These are phyloP conservation scores for Ascochyta viciae-villosae DNA, from an alignment of 2,329 filamentous ascomycete genomes.

Conservation along the genomic window DNA sequence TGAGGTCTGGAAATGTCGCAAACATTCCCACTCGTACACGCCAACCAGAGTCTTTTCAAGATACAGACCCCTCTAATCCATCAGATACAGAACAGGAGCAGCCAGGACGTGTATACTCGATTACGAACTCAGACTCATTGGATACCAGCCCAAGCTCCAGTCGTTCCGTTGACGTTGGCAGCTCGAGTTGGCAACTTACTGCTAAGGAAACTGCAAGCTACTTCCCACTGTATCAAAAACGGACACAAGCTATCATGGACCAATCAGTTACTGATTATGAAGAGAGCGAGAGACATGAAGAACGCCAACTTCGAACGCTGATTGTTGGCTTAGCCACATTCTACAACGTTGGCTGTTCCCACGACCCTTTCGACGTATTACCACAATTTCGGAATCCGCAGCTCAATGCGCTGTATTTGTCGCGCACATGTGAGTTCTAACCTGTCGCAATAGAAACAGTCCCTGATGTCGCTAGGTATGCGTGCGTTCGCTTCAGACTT, in stretches of 20 bases:
- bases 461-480: slow-evolving; percentile 21
- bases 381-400: neutral
- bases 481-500: slow-evolving; percentile 31
- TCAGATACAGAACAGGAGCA: neutral
- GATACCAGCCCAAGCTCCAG: neutral
- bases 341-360: slow-evolving; percentile 16
- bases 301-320: slow-evolving; percentile 23
- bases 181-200: slow-evolving; percentile 4
- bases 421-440: slow-evolving; percentile 3
- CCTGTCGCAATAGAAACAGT: neutral
- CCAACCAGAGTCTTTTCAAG: neutral
- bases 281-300: slow-evolving; percentile 26
- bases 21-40: neutral
- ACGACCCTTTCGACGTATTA: slow-evolving; percentile 2
- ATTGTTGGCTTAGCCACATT: slow-evolving; percentile 19
- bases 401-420: slow-evolving; percentile 1
- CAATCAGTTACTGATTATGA: slow-evolving; percentile 23
- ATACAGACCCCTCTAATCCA: neutral
- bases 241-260: neutral
- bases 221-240: neutral
- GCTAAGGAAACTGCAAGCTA: slow-evolving; percentile 1
- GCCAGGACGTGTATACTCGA: neutral
- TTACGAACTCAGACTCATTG: neutral
- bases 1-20: neutral
- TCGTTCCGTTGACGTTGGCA: neutral